A percentile compares a stretch with the other conserved stretches of the same genome.
Evolutionary conservation across 371 early-diverging fungal genomes (phyloP).

Genomic region (Nematocida sp.): DNA sequence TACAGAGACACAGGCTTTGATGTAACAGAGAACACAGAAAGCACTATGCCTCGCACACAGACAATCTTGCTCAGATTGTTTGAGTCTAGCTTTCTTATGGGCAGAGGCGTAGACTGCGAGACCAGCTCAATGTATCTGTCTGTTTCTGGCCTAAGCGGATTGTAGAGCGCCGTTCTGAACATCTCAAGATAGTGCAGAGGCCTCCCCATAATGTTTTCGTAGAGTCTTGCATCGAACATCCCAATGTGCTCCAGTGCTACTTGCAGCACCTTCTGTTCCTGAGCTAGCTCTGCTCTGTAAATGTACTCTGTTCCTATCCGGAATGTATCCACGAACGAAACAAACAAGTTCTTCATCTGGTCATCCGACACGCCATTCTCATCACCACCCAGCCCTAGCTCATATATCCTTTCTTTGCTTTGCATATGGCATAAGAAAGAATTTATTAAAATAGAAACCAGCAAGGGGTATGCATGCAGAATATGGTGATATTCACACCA

Average conservation of each 20-base stretch:
- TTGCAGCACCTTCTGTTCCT: background rate
- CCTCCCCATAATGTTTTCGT: conserved; percentile 32
- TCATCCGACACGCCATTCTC: conserved; percentile 29
- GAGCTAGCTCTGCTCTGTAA: conserved; percentile 35
- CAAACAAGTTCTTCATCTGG: conserved; percentile 27
- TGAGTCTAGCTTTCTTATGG: conserved; percentile 67
- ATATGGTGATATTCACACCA: no score
- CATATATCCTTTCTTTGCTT: conserved; percentile 22
- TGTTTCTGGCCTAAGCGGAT: background rate
- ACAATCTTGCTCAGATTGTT: conserved; percentile 81
- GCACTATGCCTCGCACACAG: conserved; percentile 87
- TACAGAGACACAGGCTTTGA: conserved; percentile 60
- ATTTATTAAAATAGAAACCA: no score
- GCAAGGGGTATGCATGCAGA: background rate
- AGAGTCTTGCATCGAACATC: conserved; percentile 36
- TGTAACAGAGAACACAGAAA: conserved; percentile 73
- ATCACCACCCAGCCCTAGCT: conserved; percentile 36
- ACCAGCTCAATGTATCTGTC: conserved; percentile 45
- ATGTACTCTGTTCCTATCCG: conserved; percentile 50
- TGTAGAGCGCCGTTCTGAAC: conserved; percentile 13
- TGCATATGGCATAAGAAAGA: background rate
- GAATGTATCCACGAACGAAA: conserved; percentile 40
- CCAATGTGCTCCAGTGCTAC: conserved; percentile 48
- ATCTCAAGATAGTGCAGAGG: conserved; percentile 38
- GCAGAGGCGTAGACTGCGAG: conserved; percentile 25